Percentiles rank a stretch among this genome's conserved stretches.
Conservation (phyloP, 768 basidiomycete species). For the Boletellus emodensis region DNA sequence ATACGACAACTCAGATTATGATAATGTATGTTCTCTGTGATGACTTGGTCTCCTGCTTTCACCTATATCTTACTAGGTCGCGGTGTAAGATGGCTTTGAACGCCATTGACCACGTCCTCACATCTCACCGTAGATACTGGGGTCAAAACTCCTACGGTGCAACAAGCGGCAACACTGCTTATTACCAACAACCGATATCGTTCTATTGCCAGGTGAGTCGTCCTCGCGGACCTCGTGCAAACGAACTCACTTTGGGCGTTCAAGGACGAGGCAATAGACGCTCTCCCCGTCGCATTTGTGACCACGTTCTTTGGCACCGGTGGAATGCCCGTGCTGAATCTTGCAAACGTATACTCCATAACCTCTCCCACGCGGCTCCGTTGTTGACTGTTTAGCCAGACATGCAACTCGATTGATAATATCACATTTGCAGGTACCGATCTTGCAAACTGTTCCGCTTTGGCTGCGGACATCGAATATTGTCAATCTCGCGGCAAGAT, state of each 20-base stretch:
- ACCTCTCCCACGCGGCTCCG: neutral
- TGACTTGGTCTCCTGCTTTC: neutral
- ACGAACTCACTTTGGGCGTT: slow-evolving; percentile 3
- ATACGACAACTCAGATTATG: slow-evolving; percentile 55
- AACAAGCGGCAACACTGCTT: slow-evolving; percentile 43
- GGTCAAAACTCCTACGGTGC: slow-evolving; percentile 76
- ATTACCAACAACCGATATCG: slow-evolving; percentile 58
- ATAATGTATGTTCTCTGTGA: slow-evolving; percentile 48
- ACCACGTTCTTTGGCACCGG: slow-evolving; percentile 63
- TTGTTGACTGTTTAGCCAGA: slow-evolving; percentile 25
- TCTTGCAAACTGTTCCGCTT: slow-evolving; percentile 37
- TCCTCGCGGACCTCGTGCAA: neutral
- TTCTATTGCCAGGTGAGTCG: slow-evolving; percentile 57
- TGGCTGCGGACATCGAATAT: slow-evolving; percentile 40
- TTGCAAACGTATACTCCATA: slow-evolving; percentile 52
- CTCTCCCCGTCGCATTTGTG: slow-evolving; percentile 67
- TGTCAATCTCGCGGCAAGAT: slow-evolving; percentile 46
- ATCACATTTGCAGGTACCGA: slow-evolving; percentile 39
- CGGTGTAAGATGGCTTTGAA: slow-evolving; percentile 40
- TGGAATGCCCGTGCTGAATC: slow-evolving; percentile 58
- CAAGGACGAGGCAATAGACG: slow-evolving; percentile 65
- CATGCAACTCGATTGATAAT: slow-evolving; percentile 39
- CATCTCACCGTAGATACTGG: slow-evolving; percentile 50
- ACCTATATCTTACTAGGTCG: slow-evolving; percentile 39
- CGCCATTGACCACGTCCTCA: neutral